Evolutionary conservation across 2,329 filamentous ascomycete species (phyloP).

Genomic region (Grosmannia clavigera): DNA sequence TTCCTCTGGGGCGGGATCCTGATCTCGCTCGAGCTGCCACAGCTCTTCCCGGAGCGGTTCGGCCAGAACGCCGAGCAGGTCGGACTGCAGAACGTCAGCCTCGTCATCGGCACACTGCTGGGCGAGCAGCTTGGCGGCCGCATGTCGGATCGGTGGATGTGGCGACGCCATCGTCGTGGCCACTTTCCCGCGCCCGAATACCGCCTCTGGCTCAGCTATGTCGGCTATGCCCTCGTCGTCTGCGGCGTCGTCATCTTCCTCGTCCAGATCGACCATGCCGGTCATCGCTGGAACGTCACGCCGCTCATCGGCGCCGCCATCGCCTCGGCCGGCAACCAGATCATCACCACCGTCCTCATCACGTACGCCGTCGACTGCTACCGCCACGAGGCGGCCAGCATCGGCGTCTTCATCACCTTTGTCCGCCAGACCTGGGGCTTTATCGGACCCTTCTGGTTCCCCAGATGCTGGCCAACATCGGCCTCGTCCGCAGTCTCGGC

Average conservation of each 20-base stretch:
- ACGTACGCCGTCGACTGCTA: conserved; percentile 50
- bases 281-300: conserved; percentile 37
- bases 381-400: conserved; percentile 34
- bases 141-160: conserved; percentile 41
- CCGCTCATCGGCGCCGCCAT: conserved; percentile 41
- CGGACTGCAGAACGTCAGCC: conserved; percentile 43
- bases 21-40: conserved; percentile 45
- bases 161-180: conserved; percentile 21
- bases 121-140: conserved; percentile 46
- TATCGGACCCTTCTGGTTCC: conserved; percentile 25
- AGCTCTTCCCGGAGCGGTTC: conserved; percentile 42
- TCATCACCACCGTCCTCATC: conserved; percentile 44
- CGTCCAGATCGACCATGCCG: conserved; percentile 22
- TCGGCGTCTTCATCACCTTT: conserved; percentile 47
- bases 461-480: conserved; percentile 2
- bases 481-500: neutral
- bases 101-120: conserved; percentile 43
- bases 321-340: conserved; percentile 25
- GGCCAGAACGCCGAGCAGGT: conserved; percentile 44
- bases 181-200: conserved; percentile 31
- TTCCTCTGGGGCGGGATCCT: conserved; percentile 43
- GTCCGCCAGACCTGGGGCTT: conserved; percentile 42
- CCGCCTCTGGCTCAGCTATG: conserved; percentile 44
- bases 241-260: conserved; percentile 41
- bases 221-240: conserved; percentile 36